Base-by-base conservation (phyloP, 2,329 filamentous ascomycete species). In the Fusarium pseudonygamai region DNA sequence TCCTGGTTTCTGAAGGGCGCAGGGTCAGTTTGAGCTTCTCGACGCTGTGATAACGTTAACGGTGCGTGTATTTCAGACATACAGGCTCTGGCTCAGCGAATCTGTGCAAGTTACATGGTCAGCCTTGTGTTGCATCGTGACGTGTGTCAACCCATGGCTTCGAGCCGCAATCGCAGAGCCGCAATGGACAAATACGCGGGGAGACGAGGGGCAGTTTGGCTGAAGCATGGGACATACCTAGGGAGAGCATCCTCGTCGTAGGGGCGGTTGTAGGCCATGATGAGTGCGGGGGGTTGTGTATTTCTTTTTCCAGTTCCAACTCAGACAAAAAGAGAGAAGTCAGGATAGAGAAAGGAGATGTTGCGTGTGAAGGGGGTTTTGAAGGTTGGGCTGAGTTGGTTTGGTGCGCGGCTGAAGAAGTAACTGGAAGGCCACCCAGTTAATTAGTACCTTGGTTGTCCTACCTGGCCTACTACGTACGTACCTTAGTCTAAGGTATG, bases 171-270 rank as follows among this genome's bases (percentile, higher is more conserved):
- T 64, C 60, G 73, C 72, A 75, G 65, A 74, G 70, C 67, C 72
- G 58, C 74, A 69, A 47, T 47, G 40, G 16, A 55, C 58, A 39
- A 71, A 71, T 37, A 62, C 49, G 62, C 69, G 58, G 43, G 62
- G 37, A 84, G 37, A 53, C 37, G 75, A 67, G 67, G 71, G 70
- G 67, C 60, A 72, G 30, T 40, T 26, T 52, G 66, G 39, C 37
- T 59, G 59, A 52, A 28, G 39, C 42, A 68, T 32, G 24, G 34
- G 22, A 39, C 66, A 60, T 64, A 96, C 93, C 94, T 94, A 80
- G 96, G 96, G 73, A 99, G 90, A 81, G 95, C 93, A 86, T 99
- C 96, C 39, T 95, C 95, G 83, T 99, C 97, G 86, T 95, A 96
- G 63, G 92, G 90, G 82, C 91, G 91, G 84, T 97, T 97, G 88